These are phyloP conservation scores for Sisymbrium altissimum DNA, from an alignment of 345 rosid species.

Conservation along the genomic window DNA sequence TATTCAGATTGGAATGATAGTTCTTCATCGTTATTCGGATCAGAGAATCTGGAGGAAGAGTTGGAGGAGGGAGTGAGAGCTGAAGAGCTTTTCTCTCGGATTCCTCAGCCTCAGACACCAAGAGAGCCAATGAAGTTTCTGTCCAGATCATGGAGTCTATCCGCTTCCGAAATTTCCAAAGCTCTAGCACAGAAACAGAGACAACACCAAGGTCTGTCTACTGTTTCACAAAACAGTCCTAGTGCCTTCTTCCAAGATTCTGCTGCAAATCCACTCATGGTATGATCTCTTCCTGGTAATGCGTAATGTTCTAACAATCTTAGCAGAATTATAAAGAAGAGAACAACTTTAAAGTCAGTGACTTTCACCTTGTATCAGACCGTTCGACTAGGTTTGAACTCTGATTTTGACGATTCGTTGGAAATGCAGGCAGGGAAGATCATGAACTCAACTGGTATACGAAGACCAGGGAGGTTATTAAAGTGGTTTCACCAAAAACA, in stretches of 20 bases:
- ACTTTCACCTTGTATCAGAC: no score
- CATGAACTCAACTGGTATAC: constrained; percentile 37
- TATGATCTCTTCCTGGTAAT: neutral
- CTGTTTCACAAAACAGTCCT: neutral
- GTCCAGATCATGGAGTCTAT: constrained; percentile 89
- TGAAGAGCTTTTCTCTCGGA: constrained; percentile 14
- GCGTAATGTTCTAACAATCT: neutral
- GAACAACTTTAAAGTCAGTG: neutral
- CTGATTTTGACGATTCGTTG: neutral
- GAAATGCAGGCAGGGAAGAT: constrained; percentile 44
- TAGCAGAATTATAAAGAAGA: neutral
- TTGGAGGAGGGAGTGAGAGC: constrained; percentile 18
- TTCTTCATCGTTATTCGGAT: constrained; percentile 29
- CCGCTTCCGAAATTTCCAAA: constrained; percentile 83
- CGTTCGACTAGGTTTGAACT: neutral
- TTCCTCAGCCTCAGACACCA: constrained; percentile 74
- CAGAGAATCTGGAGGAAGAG: constrained; percentile 53
- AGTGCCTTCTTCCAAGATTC: constrained; percentile 6
- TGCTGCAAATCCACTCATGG: constrained; percentile 22
- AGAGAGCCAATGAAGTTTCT: constrained; percentile 87
- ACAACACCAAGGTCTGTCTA: constrained; percentile 33
- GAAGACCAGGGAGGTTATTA: constrained; percentile 54
- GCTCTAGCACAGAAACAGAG: constrained; percentile 48
- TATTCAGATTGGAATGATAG: constrained; percentile 35
- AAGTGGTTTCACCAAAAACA: constrained; percentile 80